phyloP scores from a whole-genome alignment of 2,329 filamentous ascomycete species.

The Teratosphaeria destructans region DNA sequence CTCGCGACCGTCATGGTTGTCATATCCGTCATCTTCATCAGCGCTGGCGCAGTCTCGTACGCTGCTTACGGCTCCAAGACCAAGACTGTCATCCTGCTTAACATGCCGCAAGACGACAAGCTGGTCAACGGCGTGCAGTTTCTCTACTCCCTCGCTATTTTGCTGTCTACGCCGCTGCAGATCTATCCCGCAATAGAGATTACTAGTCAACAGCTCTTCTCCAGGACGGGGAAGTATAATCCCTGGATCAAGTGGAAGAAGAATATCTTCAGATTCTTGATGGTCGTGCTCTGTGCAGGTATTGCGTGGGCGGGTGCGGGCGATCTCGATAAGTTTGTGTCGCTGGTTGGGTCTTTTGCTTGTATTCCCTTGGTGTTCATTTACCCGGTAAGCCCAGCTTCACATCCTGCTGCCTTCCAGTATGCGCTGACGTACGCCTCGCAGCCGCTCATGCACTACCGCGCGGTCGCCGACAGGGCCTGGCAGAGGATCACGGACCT shows the following conservation, averaged over 20 bases:
- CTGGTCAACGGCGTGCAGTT: conserved; percentile 94
- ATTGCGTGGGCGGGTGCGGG: conserved; percentile 90
- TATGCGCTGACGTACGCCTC: conserved; percentile 14
- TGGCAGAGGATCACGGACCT: conserved; percentile 65
- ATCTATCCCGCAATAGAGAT: conserved; percentile 98
- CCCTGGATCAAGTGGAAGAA: conserved; percentile 99
- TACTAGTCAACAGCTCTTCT: conserved; percentile 88
- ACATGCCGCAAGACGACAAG: conserved; percentile 89
- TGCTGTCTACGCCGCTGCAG: conserved; percentile 88
- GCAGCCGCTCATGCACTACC: conserved; percentile 78
- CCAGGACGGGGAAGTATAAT: conserved; percentile 91
- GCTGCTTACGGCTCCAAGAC: conserved; percentile 92
- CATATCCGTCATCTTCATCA: conserved; percentile 82
- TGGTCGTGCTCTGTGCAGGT: conserved; percentile 74
- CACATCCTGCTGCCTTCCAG: not conserved
- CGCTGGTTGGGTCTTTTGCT: conserved; percentile 91
- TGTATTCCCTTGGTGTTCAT: conserved; percentile 96
- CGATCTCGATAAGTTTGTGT: conserved; percentile 94
- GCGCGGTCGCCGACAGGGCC: conserved; percentile 59
- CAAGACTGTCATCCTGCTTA: conserved; percentile 91
- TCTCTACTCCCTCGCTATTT: conserved; percentile 93
- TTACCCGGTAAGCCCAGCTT: conserved; percentile 66
- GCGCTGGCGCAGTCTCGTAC: conserved; percentile 87
- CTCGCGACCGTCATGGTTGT: conserved; percentile 87
- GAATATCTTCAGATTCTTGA: conserved; percentile 89